Evolutionary conservation across 2,329 filamentous ascomycete genomes (phyloP).

Genomic region (Cercospora brassicicola): DNA sequence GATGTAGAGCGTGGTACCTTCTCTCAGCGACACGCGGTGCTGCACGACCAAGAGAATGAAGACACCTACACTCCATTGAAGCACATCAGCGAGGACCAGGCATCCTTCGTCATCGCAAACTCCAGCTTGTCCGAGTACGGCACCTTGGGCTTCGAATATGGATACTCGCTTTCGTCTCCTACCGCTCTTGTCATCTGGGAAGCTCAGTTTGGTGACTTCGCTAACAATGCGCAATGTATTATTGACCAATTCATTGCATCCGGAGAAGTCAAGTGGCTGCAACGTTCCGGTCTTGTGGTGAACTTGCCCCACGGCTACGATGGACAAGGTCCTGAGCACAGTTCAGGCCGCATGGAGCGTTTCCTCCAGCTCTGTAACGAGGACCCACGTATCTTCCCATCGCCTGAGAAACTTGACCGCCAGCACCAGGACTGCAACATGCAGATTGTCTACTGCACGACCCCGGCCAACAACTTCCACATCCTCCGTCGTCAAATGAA

Average conservation of each 20-base stretch:
- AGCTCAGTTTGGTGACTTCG: conserved; percentile 98
- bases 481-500: conserved; percentile 96
- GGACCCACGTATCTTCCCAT: conserved; percentile 89
- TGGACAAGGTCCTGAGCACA: conserved; percentile 97
- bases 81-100: conserved; percentile 85
- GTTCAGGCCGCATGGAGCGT: conserved; percentile 92
- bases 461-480: conserved; percentile 93
- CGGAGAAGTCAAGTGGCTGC: conserved; percentile 97
- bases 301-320: conserved; percentile 97
- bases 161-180: conserved; percentile 94
- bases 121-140: conserved; percentile 78
- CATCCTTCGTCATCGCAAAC: conserved; percentile 94
- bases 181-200: conserved; percentile 99
- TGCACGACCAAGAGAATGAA: conserved; percentile 96
- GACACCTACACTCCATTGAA: conserved; percentile 89
- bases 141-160: conserved; percentile 93
- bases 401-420: conserved; percentile 82
- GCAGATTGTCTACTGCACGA: conserved; percentile 97
- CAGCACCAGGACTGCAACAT: conserved; percentile 99
- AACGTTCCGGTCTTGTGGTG: conserved; percentile 93
- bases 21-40: conserved; percentile 93
- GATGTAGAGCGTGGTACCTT: conserved; percentile 99
- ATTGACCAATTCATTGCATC: conserved; percentile 99
- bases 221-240: conserved; percentile 98
- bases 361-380: conserved; percentile 98